Percentiles rank a stretch among this genome's conserved stretches.
phyloP scores from a whole-genome alignment of 768 basidiomycete species.

The Hortiboletus campestris region DNA sequence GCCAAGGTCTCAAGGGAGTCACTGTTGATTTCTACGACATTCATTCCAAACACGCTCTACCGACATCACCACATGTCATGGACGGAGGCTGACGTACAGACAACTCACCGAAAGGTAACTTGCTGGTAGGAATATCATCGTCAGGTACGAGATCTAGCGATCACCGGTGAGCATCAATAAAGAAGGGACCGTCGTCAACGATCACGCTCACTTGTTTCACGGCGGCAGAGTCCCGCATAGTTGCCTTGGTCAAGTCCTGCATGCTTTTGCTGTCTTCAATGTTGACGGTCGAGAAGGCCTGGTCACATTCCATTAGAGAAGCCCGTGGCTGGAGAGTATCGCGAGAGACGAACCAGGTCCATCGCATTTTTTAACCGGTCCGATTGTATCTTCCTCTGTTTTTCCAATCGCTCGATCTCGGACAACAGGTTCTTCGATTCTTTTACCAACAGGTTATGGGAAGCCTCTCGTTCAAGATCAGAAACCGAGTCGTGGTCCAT shows the following conservation, averaged over 20 bases:
- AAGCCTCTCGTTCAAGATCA: background rate
- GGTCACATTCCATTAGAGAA: background rate
- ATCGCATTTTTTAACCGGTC: constrained; percentile 34
- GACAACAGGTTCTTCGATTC: constrained; percentile 35
- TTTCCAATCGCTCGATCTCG: constrained; percentile 41
- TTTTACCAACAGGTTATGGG: constrained; percentile 9
- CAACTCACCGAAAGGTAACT: constrained; percentile 38
- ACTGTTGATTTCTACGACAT: constrained; percentile 31
- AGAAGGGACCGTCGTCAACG: background rate
- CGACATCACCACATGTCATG: constrained; percentile 1
- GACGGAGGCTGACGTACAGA: no score
- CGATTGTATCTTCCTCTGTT: constrained; percentile 26
- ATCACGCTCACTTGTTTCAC: constrained; percentile 31
- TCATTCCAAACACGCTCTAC: constrained; percentile 35
- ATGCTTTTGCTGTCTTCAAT: constrained; percentile 56
- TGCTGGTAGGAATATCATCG: constrained; percentile 61
- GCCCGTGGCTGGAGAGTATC: background rate
- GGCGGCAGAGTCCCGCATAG: constrained; percentile 41
- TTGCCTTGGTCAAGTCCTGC: constrained; percentile 48
- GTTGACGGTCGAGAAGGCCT: constrained; percentile 63
- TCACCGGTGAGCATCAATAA: background rate
- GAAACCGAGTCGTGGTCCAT: constrained; percentile 31
- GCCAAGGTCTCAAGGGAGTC: constrained; percentile 31
- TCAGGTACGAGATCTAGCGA: constrained; percentile 51
- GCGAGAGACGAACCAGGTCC: constrained; percentile 22